These are phyloP conservation scores for Zymoseptoria ardabiliae DNA, from an alignment of 2,329 filamentous ascomycete species.

Conservation along the genomic window DNA sequence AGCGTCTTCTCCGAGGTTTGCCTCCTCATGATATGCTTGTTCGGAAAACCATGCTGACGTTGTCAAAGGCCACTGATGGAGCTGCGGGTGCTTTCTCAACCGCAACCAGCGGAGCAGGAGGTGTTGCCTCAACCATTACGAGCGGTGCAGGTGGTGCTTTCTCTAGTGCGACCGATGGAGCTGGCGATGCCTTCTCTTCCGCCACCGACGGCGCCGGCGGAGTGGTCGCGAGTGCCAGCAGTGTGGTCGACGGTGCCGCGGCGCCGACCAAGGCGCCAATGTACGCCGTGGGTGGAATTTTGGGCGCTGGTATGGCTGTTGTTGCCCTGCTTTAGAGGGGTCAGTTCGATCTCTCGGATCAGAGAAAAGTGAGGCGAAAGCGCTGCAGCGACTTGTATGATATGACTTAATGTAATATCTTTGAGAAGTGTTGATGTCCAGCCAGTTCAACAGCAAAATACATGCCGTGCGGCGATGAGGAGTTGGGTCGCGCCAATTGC, in stretches of 20 bases:
- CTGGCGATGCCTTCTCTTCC: not conserved
- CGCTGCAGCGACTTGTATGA: not conserved
- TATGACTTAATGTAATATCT: not conserved
- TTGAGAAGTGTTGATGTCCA: not conserved
- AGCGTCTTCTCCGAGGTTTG: not conserved
- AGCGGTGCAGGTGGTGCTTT: not conserved
- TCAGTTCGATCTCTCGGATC: not conserved
- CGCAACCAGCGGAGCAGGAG: not conserved
- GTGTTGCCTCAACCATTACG: not conserved
- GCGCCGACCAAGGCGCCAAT: not conserved
- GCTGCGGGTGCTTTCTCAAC: not conserved
- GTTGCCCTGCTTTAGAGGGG: not conserved
- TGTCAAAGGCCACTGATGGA: not conserved
- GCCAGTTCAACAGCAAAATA: not conserved
- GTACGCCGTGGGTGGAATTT: not conserved
- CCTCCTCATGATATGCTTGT: not conserved
- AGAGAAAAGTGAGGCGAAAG: no score
- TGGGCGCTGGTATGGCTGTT: conserved; percentile 1
- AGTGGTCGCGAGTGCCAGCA: not conserved
- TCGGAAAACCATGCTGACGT: not conserved
- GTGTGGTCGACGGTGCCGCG: not conserved
- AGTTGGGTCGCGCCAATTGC: no score
- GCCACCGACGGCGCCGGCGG: not conserved
- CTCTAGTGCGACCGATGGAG: not conserved
- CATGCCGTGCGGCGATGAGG: not conserved